Percentiles rank a stretch among this genome's conserved stretches.
phyloP scores from a whole-genome alignment of 768 basidiomycete species.

The Xerocomellus dryophilus region DNA sequence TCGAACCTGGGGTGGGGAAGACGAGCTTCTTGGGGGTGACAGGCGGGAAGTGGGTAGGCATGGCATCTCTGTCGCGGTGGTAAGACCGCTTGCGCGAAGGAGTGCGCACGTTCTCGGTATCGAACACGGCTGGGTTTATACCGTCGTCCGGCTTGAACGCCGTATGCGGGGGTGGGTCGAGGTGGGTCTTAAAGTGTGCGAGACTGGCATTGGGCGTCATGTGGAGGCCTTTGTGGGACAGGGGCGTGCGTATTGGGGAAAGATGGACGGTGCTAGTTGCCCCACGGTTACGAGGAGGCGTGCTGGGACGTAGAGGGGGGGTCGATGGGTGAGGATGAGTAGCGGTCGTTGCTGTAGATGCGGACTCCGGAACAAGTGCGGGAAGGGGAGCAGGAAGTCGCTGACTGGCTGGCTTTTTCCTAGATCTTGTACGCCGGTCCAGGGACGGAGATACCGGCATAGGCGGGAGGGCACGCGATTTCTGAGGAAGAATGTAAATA shows the following conservation, averaged over 20 bases:
- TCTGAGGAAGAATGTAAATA: conserved; percentile 25
- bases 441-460: conserved; percentile 47
- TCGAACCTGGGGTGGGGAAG: conserved; percentile 29
- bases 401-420: conserved; percentile 19
- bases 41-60: conserved; percentile 30
- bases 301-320: conserved; percentile 40
- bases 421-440: conserved; percentile 31
- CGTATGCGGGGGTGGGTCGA: conserved; percentile 57
- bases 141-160: conserved; percentile 26
- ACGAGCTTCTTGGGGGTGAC: conserved; percentile 45
- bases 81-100: conserved; percentile 43
- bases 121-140: conserved; percentile 37
- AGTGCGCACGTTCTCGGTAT: conserved; percentile 41
- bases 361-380: conserved; percentile 28
- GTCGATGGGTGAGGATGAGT: conserved; percentile 24
- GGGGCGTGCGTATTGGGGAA: conserved; percentile 61
- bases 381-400: conserved; percentile 20
- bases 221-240: conserved; percentile 65
- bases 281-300: conserved; percentile 34
- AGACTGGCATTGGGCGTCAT: conserved; percentile 68
- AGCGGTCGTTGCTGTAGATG: conserved; percentile 10
- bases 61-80: conserved; percentile 26
- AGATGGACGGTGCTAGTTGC: conserved; percentile 37
- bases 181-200: conserved; percentile 63
- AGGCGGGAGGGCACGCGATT: conserved; percentile 38